Base-by-base conservation (phyloP, 2,329 filamentous ascomycete genomes). In the Aspergillus nomiae region DNA sequence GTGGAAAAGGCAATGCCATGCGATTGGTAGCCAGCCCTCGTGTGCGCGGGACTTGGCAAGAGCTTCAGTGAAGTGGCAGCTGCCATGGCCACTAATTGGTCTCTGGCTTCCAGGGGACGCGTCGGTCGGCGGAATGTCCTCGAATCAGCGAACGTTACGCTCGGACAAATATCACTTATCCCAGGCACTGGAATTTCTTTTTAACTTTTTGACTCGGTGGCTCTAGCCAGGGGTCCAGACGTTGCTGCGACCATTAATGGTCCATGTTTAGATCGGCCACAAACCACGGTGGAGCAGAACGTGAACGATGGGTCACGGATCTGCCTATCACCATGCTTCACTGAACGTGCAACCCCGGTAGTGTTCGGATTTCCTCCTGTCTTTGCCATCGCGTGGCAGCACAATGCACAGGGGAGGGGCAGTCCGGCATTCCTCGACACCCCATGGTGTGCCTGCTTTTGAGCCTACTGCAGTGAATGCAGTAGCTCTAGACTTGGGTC, bases 281-380 rank as follows among this genome's bases (percentile, higher is more conserved):
- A 21, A 34, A 30, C 46, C 24, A 32, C 28, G 26, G 60, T 66
- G 64, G 64, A 54, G 63, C 10, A 38, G 16, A 61, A 57, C 55
- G 60, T 62, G 65, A 69, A 68, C 67, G 62, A 66, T 62, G 67
- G 67, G 65, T 65, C 66, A 54, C 32, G 63, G 61, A 66, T 67
- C 66, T 67, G 56, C 70, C 66, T 72, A 71, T 71, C 48, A 60
- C 21, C 53, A 56, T 55, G 58, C 59, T 53, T 53, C 38, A 30
- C 30, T 60, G 46, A 12, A 54, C 36, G 56, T 53, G 50, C 51
- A 45, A 58, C 46, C 60, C 43, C 63, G 65, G 58, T 45, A 58
- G 51, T 24, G 41, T 34, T 73, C 71, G 67, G 70, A 46, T 59
- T n/a, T 71, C 30, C 54, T 66, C 38, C 68, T 67, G 55, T 41